Conservation (phyloP, 148 eudicot species). For the Rhododendron simsii region DNA sequence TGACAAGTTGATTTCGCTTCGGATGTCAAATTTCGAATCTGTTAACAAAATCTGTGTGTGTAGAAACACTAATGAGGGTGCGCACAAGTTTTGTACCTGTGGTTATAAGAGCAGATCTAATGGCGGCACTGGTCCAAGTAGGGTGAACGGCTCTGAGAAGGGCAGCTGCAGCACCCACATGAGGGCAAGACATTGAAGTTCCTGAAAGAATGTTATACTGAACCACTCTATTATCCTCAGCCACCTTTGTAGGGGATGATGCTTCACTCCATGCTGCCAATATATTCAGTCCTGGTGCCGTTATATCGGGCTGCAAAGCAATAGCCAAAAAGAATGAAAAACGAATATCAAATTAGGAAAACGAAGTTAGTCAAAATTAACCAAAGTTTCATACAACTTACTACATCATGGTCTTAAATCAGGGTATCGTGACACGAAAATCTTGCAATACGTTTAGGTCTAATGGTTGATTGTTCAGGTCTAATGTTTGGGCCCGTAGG, state of each 20-base stretch:
- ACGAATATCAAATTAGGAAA: background rate
- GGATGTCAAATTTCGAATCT: background rate
- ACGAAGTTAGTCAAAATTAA: background rate
- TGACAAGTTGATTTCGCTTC: background rate
- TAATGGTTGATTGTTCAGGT: no score
- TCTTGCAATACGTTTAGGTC: background rate
- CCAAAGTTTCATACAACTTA: background rate
- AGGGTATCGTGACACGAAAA: background rate
- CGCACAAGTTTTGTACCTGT: constrained; percentile 34
- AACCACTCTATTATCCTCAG: constrained; percentile 41
- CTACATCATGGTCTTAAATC: background rate
- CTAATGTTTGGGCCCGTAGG: no score
- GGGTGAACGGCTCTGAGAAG: constrained; percentile 77
- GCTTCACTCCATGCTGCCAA: constrained; percentile 82
- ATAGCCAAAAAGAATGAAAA: background rate
- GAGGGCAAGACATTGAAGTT: constrained; percentile 96
- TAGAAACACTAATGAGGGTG: background rate
- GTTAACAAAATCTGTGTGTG: background rate
- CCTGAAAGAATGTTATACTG: constrained; percentile 71
- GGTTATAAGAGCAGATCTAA: constrained; percentile 78
- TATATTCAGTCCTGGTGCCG: constrained; percentile 80
- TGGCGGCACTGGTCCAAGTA: constrained; percentile 72
- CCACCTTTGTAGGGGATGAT: constrained; percentile 57
- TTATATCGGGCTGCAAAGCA: constrained; percentile 65
- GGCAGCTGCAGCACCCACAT: constrained; percentile 71